phyloP scores from a whole-genome alignment of 169 alveolate species.

The Miamiensis avidus region DNA sequence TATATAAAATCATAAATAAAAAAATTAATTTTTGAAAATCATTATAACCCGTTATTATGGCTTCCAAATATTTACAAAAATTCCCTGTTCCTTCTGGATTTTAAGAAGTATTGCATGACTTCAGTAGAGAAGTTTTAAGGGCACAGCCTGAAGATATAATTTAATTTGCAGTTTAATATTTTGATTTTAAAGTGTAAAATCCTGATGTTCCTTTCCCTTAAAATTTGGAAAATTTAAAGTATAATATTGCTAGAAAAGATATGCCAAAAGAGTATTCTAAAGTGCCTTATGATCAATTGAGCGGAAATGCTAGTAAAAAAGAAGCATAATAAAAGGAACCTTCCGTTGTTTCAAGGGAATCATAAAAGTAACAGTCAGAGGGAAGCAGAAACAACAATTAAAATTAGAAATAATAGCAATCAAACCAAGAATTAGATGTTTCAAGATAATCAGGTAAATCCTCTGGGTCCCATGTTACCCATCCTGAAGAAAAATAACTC shows the following conservation, averaged over 20 bases:
- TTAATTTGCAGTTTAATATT: constrained; percentile 53
- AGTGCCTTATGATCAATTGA: neutral
- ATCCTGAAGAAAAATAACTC: neutral
- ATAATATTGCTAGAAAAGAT: neutral
- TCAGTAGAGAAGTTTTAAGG: constrained; percentile 52
- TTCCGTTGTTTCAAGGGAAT: neutral
- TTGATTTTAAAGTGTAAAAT: constrained; percentile 43
- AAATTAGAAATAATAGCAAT: neutral
- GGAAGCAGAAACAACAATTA: neutral
- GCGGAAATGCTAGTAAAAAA: neutral
- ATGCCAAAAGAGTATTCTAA: neutral
- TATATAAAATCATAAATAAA: neutral
- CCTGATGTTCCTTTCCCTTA: neutral
- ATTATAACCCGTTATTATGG: neutral
- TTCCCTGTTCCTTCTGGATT: constrained; percentile 58
- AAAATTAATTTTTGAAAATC: too few species aligned
- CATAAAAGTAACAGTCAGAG: neutral
- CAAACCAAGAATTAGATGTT: neutral
- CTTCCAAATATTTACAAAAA: constrained; percentile 43
- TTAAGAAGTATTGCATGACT: constrained; percentile 46
- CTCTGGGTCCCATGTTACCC: neutral
- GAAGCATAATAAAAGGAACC: neutral
- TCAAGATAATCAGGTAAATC: neutral
- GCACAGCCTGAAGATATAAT: constrained; percentile 59
- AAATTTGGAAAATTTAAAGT: neutral